Conservation (phyloP, 768 basidiomycete genomes). For the Mycena haematopus region DNA sequence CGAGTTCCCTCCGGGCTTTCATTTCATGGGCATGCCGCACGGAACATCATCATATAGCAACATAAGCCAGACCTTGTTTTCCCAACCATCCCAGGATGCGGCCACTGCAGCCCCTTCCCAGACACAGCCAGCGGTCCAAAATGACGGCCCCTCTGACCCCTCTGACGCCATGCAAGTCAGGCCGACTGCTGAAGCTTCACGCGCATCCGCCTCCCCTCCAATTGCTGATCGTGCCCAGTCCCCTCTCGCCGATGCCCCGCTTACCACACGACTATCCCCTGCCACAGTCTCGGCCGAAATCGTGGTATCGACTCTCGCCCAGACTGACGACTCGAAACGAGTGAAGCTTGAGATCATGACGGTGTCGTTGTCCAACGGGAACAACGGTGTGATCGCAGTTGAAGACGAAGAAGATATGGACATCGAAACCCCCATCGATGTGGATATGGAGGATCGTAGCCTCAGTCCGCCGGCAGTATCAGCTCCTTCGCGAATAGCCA, state of each 20-base stretch:
- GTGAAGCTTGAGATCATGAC: conserved; percentile 31
- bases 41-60: not conserved
- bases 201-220: conserved; percentile 9
- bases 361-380: conserved; percentile 11
- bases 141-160: not conserved
- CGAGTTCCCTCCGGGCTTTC: conserved; percentile 30
- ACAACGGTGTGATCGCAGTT: conserved; percentile 1
- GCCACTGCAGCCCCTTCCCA: not conserved
- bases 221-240: conserved; percentile 7
- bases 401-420: conserved; percentile 30
- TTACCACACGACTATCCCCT: not conserved
- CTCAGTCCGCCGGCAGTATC: conserved; percentile 8
- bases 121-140: not conserved
- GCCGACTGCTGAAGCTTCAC: conserved; percentile 12
- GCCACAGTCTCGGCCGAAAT: conserved; percentile 4
- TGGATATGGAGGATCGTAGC: conserved; percentile 24
- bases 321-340: conserved; percentile 20
- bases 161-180: conserved; percentile 10
- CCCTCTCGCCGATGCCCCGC: not conserved
- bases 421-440: conserved; percentile 28
- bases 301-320: conserved; percentile 17
- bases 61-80: not conserved
- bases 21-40: conserved; percentile 25
- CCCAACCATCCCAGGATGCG: conserved; percentile 4
- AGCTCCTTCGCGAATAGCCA: not conserved